Base-by-base conservation (phyloP, 441 rosid species). In the Pelargonium australe region DNA sequence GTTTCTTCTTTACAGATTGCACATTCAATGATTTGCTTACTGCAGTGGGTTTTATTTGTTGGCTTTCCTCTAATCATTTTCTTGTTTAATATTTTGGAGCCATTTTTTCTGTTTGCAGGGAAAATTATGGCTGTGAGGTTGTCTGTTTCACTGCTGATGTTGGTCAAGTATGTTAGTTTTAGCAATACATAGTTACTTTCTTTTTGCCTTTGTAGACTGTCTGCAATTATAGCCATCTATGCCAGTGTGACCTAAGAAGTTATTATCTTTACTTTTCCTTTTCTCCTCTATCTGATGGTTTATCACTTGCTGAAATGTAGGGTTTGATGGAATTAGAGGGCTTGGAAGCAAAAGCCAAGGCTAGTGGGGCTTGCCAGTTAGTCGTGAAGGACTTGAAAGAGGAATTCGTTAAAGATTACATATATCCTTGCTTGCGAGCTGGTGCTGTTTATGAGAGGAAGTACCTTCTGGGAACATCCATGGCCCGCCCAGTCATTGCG, bases 81-180 rank as follows among this genome's bases (percentile, higher is more conserved):
- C 49, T 47, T 34, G 47, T 23, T 4, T 62, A 37, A 51, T 1
- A 16, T 23, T 55, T 44, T 12, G 12, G 28, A 19, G 60, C 3
- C 28, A 25, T 49, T 11, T 69, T 69, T 68, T 47, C 34, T 17
- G 55, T 67, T 70, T 75, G 20, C 76, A 94, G 97, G 82, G 96
- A 91, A 80, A 94, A 89, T 65, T 91, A 94, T 78, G 95, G 95
- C 17, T 94, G 97, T 71, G 97, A 94, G 82, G 98, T 94, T 79
- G 98, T 94, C 68, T 94, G 98, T 80, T 94, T 94, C 83, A 91
- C 98, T 19, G 97, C 96, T 0, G 96, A 94, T 76, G 99, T 94
- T 82, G 97, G 99, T 64, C 99, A 94, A 81, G 99, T 91, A 86
- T 72, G 79, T 70, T 40, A 69, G 3, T 12, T 49, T 7, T 43